Evolutionary conservation across 371 early-diverging fungal species (phyloP).

Genomic region (Mortierella sp.): DNA sequence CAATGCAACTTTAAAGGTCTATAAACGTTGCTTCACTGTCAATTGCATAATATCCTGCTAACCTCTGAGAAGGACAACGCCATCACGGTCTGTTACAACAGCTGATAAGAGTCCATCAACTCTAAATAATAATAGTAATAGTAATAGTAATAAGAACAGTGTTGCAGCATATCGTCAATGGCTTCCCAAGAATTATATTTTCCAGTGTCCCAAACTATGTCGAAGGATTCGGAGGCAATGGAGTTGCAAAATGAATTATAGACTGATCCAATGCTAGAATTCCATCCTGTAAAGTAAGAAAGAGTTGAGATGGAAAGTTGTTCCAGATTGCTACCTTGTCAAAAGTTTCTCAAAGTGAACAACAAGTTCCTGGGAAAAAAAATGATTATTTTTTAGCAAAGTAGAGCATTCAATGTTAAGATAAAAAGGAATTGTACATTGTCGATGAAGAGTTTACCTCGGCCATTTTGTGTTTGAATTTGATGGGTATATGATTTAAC

Average conservation of each 20-base stretch:
- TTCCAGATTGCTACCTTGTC: constrained; percentile 37
- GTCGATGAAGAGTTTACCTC: constrained; percentile 7
- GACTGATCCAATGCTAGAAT: neutral
- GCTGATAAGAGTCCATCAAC: constrained; percentile 68
- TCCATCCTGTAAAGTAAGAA: constrained; percentile 39
- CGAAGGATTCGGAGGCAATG: neutral
- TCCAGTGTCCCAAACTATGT: neutral
- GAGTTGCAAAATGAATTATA: neutral
- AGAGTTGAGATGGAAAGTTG: neutral
- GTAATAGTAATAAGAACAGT: neutral
- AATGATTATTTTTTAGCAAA: neutral
- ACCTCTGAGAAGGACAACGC: constrained; percentile 72
- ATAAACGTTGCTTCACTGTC: neutral
- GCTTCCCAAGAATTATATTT: neutral
- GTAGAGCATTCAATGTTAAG: neutral
- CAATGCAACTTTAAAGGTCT: neutral
- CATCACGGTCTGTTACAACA: constrained; percentile 73
- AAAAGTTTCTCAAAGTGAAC: constrained; percentile 58
- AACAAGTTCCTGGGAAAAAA: constrained; percentile 45
- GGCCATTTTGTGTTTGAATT: neutral
- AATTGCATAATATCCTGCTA: constrained; percentile 3
- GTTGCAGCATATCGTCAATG: neutral
- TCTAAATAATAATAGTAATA: constrained; percentile 16
- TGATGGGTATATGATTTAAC: neutral
- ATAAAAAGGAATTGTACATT: neutral